Base-by-base conservation (phyloP, 148 eudicot genomes). In the Camellia japonica region DNA sequence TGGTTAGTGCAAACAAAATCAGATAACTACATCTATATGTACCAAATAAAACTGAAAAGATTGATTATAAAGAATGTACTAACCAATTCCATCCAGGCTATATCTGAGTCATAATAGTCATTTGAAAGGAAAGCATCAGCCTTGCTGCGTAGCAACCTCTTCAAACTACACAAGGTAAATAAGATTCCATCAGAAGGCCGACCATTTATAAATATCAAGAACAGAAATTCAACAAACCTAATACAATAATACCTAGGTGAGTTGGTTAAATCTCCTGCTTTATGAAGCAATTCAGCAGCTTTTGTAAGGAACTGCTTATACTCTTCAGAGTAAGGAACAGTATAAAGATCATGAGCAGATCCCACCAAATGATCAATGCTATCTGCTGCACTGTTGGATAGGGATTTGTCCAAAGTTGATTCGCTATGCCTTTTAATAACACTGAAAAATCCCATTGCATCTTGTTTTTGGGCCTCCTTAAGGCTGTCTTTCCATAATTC, bases 71-170 rank as follows among this genome's bases (percentile, higher is more conserved):
- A 20, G 30, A 66, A 56, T 38, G 54, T 55, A 86, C 91, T 84
- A 75, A 96, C 99, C 98, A 96, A 86, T 80, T 96, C 95, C 99
- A 96, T 93, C 99, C 99, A 96, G 52, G 97, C 95, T 89, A 96
- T 87, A 83, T 96, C 99, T 30, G 99, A 96, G 68, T 96, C 98
- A 88, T 96, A 93, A 79, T 96, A 96, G 81, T 96, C 95, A 91
- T 96, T 96, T 73, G 99, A 92, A 71, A 91, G 91, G 84, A 96
- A 96, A 71, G 98, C 97, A 82, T 90, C 88, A 63, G 98, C 98
- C 91, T 91, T 96, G 87, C 91, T 83, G 77, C 87, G 90, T 81
- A 96, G 89, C 78, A 93, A 82, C 86, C 83, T 92, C 93, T 92
- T 92, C 88, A 96, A 86, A 86, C 98, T 96, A 82, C 87, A 84